Evolutionary conservation across 73 alveolate species (phyloP), one percentile per base, ranked within the genome.

Genomic region (Paramecium sonneborni): DNA sequence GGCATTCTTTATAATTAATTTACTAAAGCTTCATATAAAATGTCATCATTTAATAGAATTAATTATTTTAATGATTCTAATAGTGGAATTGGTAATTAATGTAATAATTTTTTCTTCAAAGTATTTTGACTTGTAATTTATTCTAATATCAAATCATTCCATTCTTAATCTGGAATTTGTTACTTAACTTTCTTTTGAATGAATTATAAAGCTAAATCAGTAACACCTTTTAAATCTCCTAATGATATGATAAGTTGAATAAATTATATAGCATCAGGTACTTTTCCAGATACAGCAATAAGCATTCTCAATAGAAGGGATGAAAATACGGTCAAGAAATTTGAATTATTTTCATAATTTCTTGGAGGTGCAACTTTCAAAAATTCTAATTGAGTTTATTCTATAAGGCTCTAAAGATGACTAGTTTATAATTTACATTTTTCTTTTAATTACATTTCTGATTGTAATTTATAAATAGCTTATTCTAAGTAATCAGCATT

Each of bases 291-390:
- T 5, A 72, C 12, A 4, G 32, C 57, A 35, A 35, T 20, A 14
- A 72, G 57, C 57, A 72, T 37, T 72, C 35, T 35, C 37, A 72
- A 15, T 6, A 72, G 4, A 21, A 35, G 32, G 0, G 58, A 30
- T 3, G 44, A 20, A 28, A 79, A 44, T 14, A 62, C 55, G 9
- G 69, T 24, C 15, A 79, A 79, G 76, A 79, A 79, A 43, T 79
- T 79, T 0, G 44, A 38, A 24, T 79, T 79, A 14, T 79, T 79
- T 79, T 79, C 90, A 24, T 43, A 79, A 28, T 79, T 79, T 79
- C 90, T 79, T 41, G 90, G 90, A 7, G 90, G 74, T 1, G 35
- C n/a, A 0, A 79, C 90, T 43, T 41, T 79, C 41, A 43, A 24
- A 37, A 79, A 79, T 43, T 79, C 90, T 6, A 43, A 9, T 46